Percentiles rank a stretch among this genome's conserved stretches.
Conservation (phyloP, 768 basidiomycete genomes). For the Boletellus ananiceps region DNA sequence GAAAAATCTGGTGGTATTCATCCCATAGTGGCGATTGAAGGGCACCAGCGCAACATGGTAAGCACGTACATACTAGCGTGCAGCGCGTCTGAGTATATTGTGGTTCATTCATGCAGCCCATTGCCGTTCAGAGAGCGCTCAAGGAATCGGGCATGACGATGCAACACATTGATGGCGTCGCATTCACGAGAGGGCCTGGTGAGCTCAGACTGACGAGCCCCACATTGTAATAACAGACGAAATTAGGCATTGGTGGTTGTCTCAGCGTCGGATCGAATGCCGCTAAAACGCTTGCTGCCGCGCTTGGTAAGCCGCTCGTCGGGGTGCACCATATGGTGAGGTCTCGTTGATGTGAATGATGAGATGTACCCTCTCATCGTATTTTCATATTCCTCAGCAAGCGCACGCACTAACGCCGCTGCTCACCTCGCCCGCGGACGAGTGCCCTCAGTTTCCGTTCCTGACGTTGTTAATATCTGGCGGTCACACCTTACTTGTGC, state of each 20-base stretch:
- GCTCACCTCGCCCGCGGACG: conserved; percentile 48
- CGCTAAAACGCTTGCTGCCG: conserved; percentile 82
- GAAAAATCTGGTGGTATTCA: conserved; percentile 62
- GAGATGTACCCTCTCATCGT: conserved; percentile 6
- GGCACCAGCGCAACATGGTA: conserved; percentile 80
- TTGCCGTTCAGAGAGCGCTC: conserved; percentile 66
- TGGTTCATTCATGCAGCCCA: conserved; percentile 61
- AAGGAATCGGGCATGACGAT: conserved; percentile 55
- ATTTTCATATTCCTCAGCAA: conserved; percentile 51
- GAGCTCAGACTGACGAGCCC: conserved; percentile 3
- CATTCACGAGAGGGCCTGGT: conserved; percentile 89
- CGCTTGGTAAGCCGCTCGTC: conserved; percentile 70
- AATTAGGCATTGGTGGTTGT: conserved; percentile 71
- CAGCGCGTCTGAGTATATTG: not conserved
- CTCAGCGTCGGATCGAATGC: conserved; percentile 75
- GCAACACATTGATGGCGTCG: conserved; percentile 75
- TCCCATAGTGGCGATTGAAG: conserved; percentile 67
- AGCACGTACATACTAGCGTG: not conserved
- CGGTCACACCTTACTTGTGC: conserved; percentile 88
- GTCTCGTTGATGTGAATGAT: conserved; percentile 6
- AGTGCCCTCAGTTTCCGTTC: conserved; percentile 72
- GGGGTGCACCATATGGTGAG: conserved; percentile 94
- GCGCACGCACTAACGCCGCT: conserved; percentile 84
- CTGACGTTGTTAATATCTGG: conserved; percentile 86
- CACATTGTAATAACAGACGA: not conserved